Evolutionary conservation across 441 rosid genomes (phyloP), one percentile per base, ranked within the genome.

Genomic region (Caryocar brasiliense): DNA sequence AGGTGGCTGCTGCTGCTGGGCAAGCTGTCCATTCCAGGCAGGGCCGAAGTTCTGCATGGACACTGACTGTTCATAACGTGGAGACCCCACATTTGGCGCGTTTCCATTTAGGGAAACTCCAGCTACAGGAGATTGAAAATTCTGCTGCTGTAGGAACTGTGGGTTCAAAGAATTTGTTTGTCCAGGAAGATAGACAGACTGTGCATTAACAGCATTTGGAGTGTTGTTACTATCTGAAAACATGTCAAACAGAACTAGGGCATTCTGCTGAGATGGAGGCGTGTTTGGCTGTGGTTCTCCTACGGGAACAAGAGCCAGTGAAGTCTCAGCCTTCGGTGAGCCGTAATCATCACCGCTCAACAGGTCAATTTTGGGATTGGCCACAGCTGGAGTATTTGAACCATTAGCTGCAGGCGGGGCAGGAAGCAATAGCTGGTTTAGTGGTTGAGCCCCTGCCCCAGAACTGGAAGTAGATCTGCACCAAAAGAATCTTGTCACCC

Each of bases 161-260:
- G 69, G 73, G 49, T 72, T 61, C 60, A 68, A 63, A 44, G 81
- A 64, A 65, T 53, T 76, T 33, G 59, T 44, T 47, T 64, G 79
- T 52, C 78, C 79, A 37, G 74, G 64, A 15, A 62, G 34, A 70
- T 23, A 65, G 18, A 68, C 56, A 71, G 78, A 56, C 54, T 76
- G 86, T 43, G 68, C 58, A 36, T 73, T 74, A 47, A 67, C 74
- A 60, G 85, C 64, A 73, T 64, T 67, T 38, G 70, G 74, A 47
- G 61, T 48, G 53, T 43, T 79, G 57, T 64, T 70, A 29, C 65
- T 48, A 39, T 79, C 88, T 39, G 91, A 74, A 62, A 80, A 86
- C 88, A 93, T 74, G 67, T 88, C 97, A 8, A 85, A 71, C 42
- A 88, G 88, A 64, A 78, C 84, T 24, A 93, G 86, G 30, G 96